Evolutionary conservation across 2,329 filamentous ascomycete species (phyloP).

Genomic region (Aspergillus ochraceus): DNA sequence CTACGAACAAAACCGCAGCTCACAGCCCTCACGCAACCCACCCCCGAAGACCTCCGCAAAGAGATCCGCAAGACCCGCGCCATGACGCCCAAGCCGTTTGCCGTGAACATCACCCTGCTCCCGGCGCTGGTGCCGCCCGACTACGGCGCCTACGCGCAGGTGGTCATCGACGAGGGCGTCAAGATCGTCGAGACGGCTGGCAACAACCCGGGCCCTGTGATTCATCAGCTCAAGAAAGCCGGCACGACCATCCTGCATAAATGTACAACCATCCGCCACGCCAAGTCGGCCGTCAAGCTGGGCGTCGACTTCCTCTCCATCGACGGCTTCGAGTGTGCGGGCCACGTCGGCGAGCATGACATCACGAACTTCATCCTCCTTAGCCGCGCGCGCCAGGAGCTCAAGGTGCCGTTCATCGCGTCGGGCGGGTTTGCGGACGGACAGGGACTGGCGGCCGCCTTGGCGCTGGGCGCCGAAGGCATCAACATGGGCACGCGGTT

Average conservation of each 20-base stretch:
- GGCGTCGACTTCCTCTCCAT: slow-evolving; percentile 97
- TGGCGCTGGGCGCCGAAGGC: slow-evolving; percentile 86
- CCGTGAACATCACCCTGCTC: slow-evolving; percentile 91
- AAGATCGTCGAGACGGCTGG: slow-evolving; percentile 90
- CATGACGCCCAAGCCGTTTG: slow-evolving; percentile 68
- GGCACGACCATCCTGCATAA: slow-evolving; percentile 86
- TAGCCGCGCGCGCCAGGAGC: slow-evolving; percentile 76
- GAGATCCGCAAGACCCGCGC: slow-evolving; percentile 86
- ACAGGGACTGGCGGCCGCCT: slow-evolving; percentile 84
- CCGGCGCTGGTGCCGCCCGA: slow-evolving; percentile 87
- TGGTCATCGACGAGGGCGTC: slow-evolving; percentile 90
- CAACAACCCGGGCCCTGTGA: slow-evolving; percentile 87
- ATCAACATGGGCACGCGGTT: slow-evolving; percentile 99
- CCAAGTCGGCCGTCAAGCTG: slow-evolving; percentile 85
- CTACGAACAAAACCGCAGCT: slow-evolving; percentile 32
- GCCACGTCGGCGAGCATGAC: slow-evolving; percentile 56
- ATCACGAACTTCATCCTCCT: slow-evolving; percentile 66
- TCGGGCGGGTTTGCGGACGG: slow-evolving; percentile 95
- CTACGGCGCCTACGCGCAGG: slow-evolving; percentile 87
- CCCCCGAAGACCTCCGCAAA: slow-evolving; percentile 84
- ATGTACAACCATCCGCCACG: slow-evolving; percentile 94
- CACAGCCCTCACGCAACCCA: slow-evolving; percentile 78
- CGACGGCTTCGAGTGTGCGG: slow-evolving; percentile 96
- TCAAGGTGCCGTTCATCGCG: slow-evolving; percentile 89
- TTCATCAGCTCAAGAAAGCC: slow-evolving; percentile 79